Conservation (phyloP, 2,329 filamentous ascomycete species). For the Myrmaecium sp. region DNA sequence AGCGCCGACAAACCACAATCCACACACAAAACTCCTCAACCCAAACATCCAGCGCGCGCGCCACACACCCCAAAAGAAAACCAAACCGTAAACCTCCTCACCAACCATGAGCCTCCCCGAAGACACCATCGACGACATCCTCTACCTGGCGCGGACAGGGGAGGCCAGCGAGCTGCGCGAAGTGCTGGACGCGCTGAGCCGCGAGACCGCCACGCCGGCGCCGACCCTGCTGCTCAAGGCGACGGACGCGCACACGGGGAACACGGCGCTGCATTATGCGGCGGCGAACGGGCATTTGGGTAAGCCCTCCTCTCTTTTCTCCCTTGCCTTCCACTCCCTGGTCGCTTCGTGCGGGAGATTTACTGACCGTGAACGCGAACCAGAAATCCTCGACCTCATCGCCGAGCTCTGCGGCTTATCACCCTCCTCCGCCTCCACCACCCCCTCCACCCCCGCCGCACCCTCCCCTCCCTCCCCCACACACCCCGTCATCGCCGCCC, state of each 20-base stretch:
- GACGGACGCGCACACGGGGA: slow-evolving; percentile 59
- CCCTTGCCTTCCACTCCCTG: too few species aligned
- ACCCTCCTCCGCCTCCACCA: slow-evolving; percentile 2
- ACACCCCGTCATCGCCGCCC: slow-evolving; percentile 39
- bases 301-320: slow-evolving; percentile 21
- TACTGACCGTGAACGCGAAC: not conserved
- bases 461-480: slow-evolving; percentile 10
- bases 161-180: slow-evolving; percentile 52
- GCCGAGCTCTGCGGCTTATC: not conserved
- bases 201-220: slow-evolving; percentile 32
- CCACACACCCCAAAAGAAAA: too few species aligned
- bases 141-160: slow-evolving; percentile 70
- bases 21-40: too few species aligned
- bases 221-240: slow-evolving; percentile 47
- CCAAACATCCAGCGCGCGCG: too few species aligned
- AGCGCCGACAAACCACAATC: too few species aligned
- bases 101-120: too few species aligned
- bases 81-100: too few species aligned
- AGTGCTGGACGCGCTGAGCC: slow-evolving; percentile 41
- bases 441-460: slow-evolving; percentile 6
- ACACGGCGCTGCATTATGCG: slow-evolving; percentile 74
- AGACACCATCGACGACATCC: slow-evolving; percentile 78
- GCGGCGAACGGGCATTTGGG: slow-evolving; percentile 76
- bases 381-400: slow-evolving; percentile 17
- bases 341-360: too few species aligned